Evolutionary conservation across 768 basidiomycete species (phyloP), one percentile per base, ranked within the genome.

Genomic region (Termitomyces sp.): DNA sequence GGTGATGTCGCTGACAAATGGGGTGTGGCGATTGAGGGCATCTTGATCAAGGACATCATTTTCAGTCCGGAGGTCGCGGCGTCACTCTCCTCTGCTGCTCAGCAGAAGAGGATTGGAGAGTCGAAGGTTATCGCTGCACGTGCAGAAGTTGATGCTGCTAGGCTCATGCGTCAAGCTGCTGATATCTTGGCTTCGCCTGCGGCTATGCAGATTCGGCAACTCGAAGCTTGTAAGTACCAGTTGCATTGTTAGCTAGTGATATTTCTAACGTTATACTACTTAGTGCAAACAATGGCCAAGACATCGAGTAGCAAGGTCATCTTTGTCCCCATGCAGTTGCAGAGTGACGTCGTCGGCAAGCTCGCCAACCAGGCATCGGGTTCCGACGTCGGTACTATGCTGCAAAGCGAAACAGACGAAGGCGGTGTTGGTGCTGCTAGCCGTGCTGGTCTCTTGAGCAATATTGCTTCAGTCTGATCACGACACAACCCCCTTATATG

Each of bases 191-290:
- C 94, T 22, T 91, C 88, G 12, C 94, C 94, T 9, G 95, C 96
- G 22, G 96, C 96, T 55, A 97, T 98, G 94, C 95, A 97, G 73
- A 98, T 98, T 70, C 82, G 96, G 59, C 96, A 98, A 71, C 83
- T 98, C 62, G 96, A 99, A 73, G 93, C 95, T 48, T 67, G 80
- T 82, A 58, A 63, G 80, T 79, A 5, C 3, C 51, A n/a, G 22
- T 16, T 44, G 36, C 45, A 20, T 37, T 3, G 14, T 37, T 16
- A 2, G 0, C 7, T 8, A 16, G 50, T 30, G 20, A 8, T 14
- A 48, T 16, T 13, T 43, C 43, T 57, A 22, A 62, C 22, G 5
- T 2, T 36, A 32, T 40, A 3, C 1, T 56, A n/a, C 22, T 20
- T 9, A 82, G 82, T 98, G 62, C 94, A 97, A 81, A 82, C 85